Percentiles rank a stretch among this genome's conserved stretches.
These are phyloP conservation scores for Lasiodiplodia theobromae DNA, from an alignment of 2,329 filamentous ascomycete genomes.

Conservation along the genomic window DNA sequence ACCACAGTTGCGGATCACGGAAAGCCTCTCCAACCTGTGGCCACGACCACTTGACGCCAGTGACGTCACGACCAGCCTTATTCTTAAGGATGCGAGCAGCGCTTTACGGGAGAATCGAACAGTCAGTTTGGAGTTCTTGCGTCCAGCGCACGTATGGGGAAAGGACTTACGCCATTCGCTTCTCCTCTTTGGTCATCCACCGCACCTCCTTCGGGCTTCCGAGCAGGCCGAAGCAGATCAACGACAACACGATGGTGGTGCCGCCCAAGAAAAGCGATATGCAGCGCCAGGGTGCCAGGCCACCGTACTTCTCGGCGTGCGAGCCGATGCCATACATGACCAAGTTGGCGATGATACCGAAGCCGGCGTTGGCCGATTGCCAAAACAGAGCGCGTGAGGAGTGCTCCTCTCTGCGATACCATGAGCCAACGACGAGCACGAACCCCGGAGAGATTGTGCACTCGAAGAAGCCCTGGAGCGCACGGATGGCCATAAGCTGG, in stretches of 20 bases:
- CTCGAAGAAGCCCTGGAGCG: conserved; percentile 48
- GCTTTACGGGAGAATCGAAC: not conserved
- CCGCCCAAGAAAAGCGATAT: conserved; percentile 30
- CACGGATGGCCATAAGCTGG: conserved; percentile 45
- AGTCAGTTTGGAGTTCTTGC: not conserved
- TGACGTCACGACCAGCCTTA: conserved; percentile 27
- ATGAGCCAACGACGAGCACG: conserved; percentile 44
- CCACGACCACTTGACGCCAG: conserved; percentile 28
- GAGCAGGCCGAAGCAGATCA: conserved; percentile 35
- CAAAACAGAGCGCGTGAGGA: conserved; percentile 45
- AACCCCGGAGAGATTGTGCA: conserved; percentile 48
- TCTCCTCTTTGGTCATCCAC: conserved; percentile 33
- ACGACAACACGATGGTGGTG: conserved; percentile 32
- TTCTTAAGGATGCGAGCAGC: conserved; percentile 28
- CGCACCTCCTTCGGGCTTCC: conserved; percentile 38
- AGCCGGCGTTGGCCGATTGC: conserved; percentile 47
- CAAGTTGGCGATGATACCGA: conserved; percentile 35
- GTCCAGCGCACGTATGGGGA: no score
- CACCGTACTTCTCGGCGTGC: conserved; percentile 26
- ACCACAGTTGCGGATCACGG: conserved; percentile 28
- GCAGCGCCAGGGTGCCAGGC: conserved; percentile 24
- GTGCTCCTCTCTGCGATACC: conserved; percentile 47
- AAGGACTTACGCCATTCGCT: conserved; percentile 27
- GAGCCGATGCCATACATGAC: conserved; percentile 29
- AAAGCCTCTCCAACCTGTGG: conserved; percentile 27